Conservation (phyloP, 805 yeast genomes). For the Yamadazyma laniorum region DNA sequence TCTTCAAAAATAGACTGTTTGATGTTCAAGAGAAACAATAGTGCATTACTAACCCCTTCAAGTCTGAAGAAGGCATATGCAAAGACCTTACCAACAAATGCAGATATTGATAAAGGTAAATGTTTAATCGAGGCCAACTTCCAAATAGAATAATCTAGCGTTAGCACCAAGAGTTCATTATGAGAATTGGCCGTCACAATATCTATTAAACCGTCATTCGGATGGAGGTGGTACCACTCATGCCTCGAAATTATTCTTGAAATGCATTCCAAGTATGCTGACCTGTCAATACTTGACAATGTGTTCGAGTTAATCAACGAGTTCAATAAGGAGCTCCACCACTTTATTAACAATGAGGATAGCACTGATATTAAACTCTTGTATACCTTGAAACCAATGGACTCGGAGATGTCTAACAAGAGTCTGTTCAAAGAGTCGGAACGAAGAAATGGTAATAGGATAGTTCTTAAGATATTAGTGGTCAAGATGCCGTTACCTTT, state of each 20-base stretch:
- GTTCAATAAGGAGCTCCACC: conserved; percentile 53
- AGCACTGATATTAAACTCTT: conserved; percentile 32
- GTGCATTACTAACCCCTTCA: conserved; percentile 54
- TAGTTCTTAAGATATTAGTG: conserved; percentile 47
- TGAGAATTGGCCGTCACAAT: conserved; percentile 20
- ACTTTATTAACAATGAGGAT: conserved; percentile 37
- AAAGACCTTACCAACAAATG: conserved; percentile 68
- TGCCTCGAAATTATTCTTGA: conserved; percentile 47
- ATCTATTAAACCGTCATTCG: conserved; percentile 21
- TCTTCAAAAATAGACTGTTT: conserved; percentile 45
- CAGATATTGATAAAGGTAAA: conserved; percentile 55
- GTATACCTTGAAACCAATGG: conserved; percentile 21
- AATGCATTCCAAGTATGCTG: conserved; percentile 54
- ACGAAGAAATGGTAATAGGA: conserved; percentile 46
- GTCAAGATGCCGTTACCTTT: conserved; percentile 34
- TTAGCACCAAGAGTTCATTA: conserved; percentile 41
- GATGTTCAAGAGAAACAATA: conserved; percentile 55
- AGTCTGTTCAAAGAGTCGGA: conserved; percentile 2
- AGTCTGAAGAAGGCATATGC: conserved; percentile 60
- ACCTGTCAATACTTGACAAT: conserved; percentile 46
- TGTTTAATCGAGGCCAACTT: conserved; percentile 47
- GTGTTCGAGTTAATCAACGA: conserved; percentile 19
- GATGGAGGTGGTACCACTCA: conserved; percentile 39
- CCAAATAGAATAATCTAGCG: conserved; percentile 51
- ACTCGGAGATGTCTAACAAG: conserved; percentile 1